Percentiles rank a stretch among this genome's conserved stretches.
Conservation (phyloP, 2,329 filamentous ascomycete species). For the Scedosporium dehoogii region DNA sequence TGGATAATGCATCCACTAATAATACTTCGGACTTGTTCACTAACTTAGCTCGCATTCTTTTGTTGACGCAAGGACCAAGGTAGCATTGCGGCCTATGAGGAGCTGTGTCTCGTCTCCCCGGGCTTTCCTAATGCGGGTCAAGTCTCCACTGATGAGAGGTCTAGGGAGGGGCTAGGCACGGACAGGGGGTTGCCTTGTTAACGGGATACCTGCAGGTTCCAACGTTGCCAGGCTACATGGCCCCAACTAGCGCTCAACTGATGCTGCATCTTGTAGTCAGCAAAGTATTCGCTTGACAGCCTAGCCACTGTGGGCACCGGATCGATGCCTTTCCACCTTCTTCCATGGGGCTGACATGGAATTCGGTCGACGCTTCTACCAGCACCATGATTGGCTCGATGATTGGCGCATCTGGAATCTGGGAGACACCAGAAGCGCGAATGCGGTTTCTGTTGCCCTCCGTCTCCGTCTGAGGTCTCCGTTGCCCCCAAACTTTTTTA, state of each 20-base stretch:
- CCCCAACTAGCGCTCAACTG: no score
- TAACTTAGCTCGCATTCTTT: no score
- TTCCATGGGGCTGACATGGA: constrained; percentile 8
- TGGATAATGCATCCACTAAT: no score
- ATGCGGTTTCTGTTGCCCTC: neutral
- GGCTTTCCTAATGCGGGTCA: neutral
- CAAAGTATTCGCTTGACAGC: neutral
- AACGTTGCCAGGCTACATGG: neutral
- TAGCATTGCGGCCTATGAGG: neutral
- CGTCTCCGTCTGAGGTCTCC: no score
- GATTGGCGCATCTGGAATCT: constrained; percentile 1
- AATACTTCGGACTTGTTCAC: no score
- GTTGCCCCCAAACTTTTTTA: neutral
- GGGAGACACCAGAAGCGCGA: neutral
- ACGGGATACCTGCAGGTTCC: neutral
- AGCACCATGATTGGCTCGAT: neutral
- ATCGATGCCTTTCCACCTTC: constrained; percentile 4
- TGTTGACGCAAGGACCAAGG: neutral
- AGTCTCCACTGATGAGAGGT: neutral
- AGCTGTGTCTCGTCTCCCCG: neutral
- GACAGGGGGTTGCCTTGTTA: neutral
- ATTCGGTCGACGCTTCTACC: neutral
- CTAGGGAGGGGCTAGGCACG: neutral
- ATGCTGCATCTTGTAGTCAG: neutral
- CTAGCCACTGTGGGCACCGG: neutral